Base-by-base conservation (phyloP, 768 basidiomycete genomes). In the Mycena kentingensis region DNA sequence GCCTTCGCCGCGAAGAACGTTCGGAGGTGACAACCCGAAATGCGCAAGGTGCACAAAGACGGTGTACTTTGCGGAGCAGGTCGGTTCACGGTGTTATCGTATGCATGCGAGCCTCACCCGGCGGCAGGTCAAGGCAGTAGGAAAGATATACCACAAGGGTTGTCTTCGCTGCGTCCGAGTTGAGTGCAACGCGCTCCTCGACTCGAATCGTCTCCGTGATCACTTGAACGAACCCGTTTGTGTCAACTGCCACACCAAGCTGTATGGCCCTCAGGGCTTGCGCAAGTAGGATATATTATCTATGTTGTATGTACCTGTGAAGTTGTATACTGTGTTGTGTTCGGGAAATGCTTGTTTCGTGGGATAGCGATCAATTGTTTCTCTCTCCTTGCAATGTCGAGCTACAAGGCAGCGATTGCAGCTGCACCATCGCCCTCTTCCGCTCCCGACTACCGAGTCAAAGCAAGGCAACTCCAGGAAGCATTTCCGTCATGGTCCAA, bases 61-160 rank as follows among this genome's bases (percentile, higher is more conserved):
- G 46, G 90, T 93, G 10, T 93, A 88, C 70, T 92, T 93, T 63
- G 90, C 90, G 13, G 90, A 93, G 66, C 88, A 90, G 79, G 88
- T 84, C 39, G 12, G 63, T 24, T 19, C 49, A 32, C 3, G n/a
- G 4, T 29, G 21, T n/a, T 31, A 12, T 18, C 24, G 16, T 38
- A 22, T 41, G 18, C 24, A n/a, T 22, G 22, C 18, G 16, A 28
- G 32, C 49, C 50, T 29, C n/a, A n/a, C 44, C 28, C 13, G n/a
- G n/a, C n/a, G n/a, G 38, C 57, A 90, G 89, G 82, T 88, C 52
- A 90, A 88, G 67, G 90, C 90, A 1, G 78, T 88, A 13, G 87
- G 87, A 7, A 87, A 89, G 74, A 88, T 85, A 15, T 93, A 76
- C 69, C 90, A 93, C 58, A 90, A 88, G 62, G 73, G 70, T 15